Conservation (phyloP, 176 grass and related monocot species). For the Oryza nivara region DNA sequence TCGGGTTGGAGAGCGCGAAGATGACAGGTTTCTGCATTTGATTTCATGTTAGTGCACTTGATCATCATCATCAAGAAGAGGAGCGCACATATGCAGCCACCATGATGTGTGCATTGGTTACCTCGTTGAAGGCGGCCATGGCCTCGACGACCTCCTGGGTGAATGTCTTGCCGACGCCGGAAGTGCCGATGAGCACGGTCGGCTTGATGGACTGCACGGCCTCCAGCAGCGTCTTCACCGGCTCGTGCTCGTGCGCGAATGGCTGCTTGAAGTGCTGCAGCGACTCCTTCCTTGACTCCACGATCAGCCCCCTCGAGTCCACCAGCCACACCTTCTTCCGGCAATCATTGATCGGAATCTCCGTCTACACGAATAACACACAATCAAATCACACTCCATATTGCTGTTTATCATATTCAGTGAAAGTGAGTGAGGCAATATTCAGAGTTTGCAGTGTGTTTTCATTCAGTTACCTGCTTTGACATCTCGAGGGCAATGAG, state of each 20-base stretch:
- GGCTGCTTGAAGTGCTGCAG: conserved; percentile 97
- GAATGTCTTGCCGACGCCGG: conserved; percentile 85
- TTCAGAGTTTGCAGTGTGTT: not conserved
- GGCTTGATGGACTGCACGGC: conserved; percentile 87
- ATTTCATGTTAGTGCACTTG: not conserved
- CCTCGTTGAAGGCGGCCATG: conserved; percentile 86
- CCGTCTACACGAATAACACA: conserved; percentile 39
- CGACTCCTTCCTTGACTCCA: conserved; percentile 66
- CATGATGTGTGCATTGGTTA: not conserved
- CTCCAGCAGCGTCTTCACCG: conserved; percentile 69
- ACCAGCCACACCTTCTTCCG: conserved; percentile 97
- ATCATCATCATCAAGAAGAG: not conserved
- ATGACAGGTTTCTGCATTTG: conserved; percentile 69
- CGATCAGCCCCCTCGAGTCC: conserved; percentile 96
- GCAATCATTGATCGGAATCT: conserved; percentile 69
- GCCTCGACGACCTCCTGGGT: conserved; percentile 83
- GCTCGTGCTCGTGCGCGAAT: conserved; percentile 87
- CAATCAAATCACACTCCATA: not conserved
- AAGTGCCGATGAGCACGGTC: conserved; percentile 94
- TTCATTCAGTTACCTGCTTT: conserved; percentile 55
- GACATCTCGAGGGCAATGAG: conserved; percentile 97
- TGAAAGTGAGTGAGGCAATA: not conserved
- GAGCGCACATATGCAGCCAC: not conserved
- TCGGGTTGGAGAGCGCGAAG: conserved; percentile 95
- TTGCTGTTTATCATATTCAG: not conserved